phyloP scores from a whole-genome alignment of 257 asterid genomes.

The Henckelia pumila region DNA sequence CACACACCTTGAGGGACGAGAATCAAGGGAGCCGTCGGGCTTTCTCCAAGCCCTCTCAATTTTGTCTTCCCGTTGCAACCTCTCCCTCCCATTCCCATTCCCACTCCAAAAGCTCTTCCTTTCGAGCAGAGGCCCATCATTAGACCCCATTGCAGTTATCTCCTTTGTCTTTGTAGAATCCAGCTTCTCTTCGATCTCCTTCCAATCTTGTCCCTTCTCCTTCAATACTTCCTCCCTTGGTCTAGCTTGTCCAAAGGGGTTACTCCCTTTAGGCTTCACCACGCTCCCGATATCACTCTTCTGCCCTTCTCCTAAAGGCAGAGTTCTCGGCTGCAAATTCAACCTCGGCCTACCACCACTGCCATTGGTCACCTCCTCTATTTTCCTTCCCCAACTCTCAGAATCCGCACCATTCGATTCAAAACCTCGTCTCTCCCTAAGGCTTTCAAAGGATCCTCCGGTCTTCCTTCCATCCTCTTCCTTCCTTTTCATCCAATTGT shows the following conservation, averaged over 20 bases:
- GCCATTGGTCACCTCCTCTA: conserved; percentile 44
- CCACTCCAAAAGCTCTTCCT: conserved; percentile 67
- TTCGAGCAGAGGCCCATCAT: conserved; percentile 31
- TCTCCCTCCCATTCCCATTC: conserved; percentile 56
- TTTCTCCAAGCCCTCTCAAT: conserved; percentile 78
- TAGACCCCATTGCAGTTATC: conserved; percentile 25
- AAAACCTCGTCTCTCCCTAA: conserved; percentile 66
- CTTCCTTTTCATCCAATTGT: conserved; percentile 65
- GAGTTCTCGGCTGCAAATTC: conserved; percentile 60
- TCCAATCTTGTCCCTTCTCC: conserved; percentile 50
- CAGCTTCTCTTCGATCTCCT: conserved; percentile 39
- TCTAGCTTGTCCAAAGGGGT: conserved; percentile 50
- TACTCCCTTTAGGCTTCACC: conserved; percentile 41
- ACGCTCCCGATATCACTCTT: conserved; percentile 28
- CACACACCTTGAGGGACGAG: conserved; percentile 66
- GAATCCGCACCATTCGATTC: conserved; percentile 48
- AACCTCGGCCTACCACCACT: conserved; percentile 62
- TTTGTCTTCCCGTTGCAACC: conserved; percentile 40
- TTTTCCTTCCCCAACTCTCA: conserved; percentile 64
- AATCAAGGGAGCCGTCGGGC: conserved; percentile 46
- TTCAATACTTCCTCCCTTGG: conserved; percentile 59
- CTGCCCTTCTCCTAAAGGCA: conserved; percentile 44
- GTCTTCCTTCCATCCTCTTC: conserved; percentile 60
- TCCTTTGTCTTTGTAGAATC: conserved; percentile 47
- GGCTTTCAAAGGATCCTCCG: conserved; percentile 77